These are phyloP conservation scores for Skeletonema menzelii DNA, from an alignment of 108 stramenopile genomes.

Conservation along the genomic window DNA sequence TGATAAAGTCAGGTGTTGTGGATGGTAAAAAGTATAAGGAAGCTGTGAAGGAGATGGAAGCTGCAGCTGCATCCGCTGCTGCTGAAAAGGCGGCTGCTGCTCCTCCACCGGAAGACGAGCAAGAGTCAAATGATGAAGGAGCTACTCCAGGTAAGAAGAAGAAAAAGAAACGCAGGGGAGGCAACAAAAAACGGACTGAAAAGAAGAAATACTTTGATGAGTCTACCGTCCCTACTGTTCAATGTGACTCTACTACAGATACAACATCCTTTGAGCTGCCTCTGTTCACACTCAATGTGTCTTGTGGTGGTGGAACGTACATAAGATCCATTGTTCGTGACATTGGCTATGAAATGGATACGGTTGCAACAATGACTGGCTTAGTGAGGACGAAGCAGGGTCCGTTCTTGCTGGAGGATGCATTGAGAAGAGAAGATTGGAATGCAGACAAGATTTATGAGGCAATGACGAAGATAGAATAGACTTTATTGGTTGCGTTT, in stretches of 20 bases:
- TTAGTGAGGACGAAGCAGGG: conserved; percentile 89
- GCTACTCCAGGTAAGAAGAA: conserved; percentile 12
- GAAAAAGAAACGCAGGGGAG: conserved; percentile 6
- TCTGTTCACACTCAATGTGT: conserved; percentile 69
- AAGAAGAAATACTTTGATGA: conserved; percentile 27
- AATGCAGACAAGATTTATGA: conserved; percentile 62
- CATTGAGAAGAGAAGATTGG: conserved; percentile 56
- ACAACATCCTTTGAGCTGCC: conserved; percentile 44
- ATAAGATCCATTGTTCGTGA: conserved; percentile 88
- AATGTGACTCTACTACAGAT: background rate
- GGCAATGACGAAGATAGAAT: conserved; percentile 23
- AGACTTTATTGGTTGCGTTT: background rate
- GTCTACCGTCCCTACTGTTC: conserved; percentile 20
- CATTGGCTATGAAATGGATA: conserved; percentile 69
- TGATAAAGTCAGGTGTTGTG: conserved; percentile 33
- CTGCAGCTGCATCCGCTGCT: conserved; percentile 1
- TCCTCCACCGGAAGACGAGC: background rate
- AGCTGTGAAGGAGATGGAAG: conserved; percentile 9
- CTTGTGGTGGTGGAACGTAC: conserved; percentile 92
- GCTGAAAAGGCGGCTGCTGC: background rate
- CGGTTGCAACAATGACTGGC: conserved; percentile 84
- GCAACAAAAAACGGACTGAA: conserved; percentile 12
- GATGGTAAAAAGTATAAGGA: conserved; percentile 34
- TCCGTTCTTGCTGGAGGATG: conserved; percentile 67
- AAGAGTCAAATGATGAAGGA: background rate